These are phyloP conservation scores for Lichtheimia ramosa DNA, from an alignment of 371 early-diverging fungal species.

Conservation along the genomic window DNA sequence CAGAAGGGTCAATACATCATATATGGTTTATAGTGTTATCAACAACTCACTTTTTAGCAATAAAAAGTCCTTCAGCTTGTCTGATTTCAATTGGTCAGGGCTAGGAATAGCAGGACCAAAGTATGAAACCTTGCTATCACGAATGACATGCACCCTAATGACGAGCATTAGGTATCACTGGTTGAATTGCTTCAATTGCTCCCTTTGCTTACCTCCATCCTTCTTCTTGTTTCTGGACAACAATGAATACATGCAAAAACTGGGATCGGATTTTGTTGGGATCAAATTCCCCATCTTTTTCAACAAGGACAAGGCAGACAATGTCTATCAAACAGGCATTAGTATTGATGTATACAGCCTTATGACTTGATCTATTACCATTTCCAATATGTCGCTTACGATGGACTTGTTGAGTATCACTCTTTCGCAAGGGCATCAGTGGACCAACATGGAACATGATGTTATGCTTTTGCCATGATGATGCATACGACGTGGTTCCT, in stretches of 20 bases:
- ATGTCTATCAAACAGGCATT: slow-evolving; percentile 49
- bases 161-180: not conserved
- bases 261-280: slow-evolving; percentile 67
- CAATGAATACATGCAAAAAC: slow-evolving; percentile 71
- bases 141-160: slow-evolving; percentile 1
- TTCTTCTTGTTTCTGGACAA: slow-evolving; percentile 49
- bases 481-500: slow-evolving; percentile 71
- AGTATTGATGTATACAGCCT: slow-evolving; percentile 62
- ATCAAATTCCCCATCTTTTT: slow-evolving; percentile 53
- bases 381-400: slow-evolving; percentile 86
- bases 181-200: not conserved
- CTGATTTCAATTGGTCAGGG: not conserved
- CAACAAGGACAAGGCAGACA: slow-evolving; percentile 70
- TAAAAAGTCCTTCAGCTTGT: not conserved
- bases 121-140: not conserved
- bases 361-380: slow-evolving; percentile 32
- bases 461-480: slow-evolving; percentile 75
- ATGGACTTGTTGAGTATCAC: slow-evolving; percentile 78
- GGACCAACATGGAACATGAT: slow-evolving; percentile 87
- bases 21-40: too few relatives aligned
- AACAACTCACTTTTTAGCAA: slow-evolving; percentile 5
- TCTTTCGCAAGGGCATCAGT: slow-evolving; percentile 66
- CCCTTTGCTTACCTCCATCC: slow-evolving; percentile 36
- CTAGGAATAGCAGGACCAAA: slow-evolving; percentile 5
- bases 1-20: not conserved